These are phyloP conservation scores for Inga laurina DNA, from an alignment of 306 rosid genomes.

Conservation along the genomic window DNA sequence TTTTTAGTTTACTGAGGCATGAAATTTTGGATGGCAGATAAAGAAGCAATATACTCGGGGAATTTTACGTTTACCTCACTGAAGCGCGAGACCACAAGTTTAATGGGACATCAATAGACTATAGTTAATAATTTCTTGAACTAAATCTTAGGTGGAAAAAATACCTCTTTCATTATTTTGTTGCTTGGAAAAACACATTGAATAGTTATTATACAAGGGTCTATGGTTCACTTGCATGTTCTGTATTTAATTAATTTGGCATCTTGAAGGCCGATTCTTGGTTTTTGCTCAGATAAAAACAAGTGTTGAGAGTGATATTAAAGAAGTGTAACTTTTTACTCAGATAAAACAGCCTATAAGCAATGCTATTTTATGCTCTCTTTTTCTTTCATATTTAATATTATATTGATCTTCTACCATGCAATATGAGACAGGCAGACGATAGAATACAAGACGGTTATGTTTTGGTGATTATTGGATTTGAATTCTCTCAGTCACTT, in stretches of 20 bases:
- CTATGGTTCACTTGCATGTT: constrained; percentile 12
- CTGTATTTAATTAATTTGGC: neutral
- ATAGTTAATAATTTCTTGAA: constrained; percentile 30
- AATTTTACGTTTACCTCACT: constrained; percentile 77
- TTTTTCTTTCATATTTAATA: neutral
- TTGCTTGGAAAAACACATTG: neutral
- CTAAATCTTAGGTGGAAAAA: neutral
- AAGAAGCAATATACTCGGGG: constrained; percentile 75
- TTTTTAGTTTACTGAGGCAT: constrained; percentile 33
- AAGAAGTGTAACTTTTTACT: neutral
- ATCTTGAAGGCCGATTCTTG: neutral
- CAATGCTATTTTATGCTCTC: neutral
- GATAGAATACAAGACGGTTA: too few species aligned
- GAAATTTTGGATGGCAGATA: constrained; percentile 63
- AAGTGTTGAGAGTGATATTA: neutral
- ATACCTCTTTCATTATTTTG: neutral
- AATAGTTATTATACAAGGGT: constrained; percentile 25
- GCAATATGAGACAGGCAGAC: neutral
- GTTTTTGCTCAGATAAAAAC: neutral
- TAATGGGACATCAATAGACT: constrained; percentile 36
- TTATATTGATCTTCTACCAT: neutral
- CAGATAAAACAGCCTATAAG: neutral
- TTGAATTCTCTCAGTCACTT: too few species aligned
- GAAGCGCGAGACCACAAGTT: constrained; percentile 44
- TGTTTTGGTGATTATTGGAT: neutral